Base-by-base conservation (phyloP, 176 grass and related monocot genomes). In the Oryza longistaminata region DNA sequence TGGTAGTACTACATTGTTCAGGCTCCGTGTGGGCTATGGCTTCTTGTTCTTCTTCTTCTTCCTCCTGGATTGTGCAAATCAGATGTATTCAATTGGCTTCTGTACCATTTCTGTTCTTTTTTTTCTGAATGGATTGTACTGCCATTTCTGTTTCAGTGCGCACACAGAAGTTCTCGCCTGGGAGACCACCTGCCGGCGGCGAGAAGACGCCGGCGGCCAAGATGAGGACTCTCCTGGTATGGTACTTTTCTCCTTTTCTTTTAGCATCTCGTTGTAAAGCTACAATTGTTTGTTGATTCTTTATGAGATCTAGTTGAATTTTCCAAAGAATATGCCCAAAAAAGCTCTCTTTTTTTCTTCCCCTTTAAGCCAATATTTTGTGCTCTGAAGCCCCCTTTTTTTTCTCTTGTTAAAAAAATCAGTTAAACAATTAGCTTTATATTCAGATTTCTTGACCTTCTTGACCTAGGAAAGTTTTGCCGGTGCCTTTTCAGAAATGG, bases 171-270 rank as follows among this genome's bases (percentile, higher is more conserved):
- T 75, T 64, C n/a, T 80, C 50, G 17, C 75, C 70, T 26, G 83
- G 83, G 25, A 42, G 68, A 27, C 68, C 37, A 12, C 62, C 48
- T 12, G 80, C 4, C 81, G 42, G 22, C 27, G 80, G 75, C 11
- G 85, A 80, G 0, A 75, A 79, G 81, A 64, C 40, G 75, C 29
- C 62, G 64, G 70, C 17, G 40, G 40, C 39, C 80, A 84, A 71
- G 80, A 83, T 12, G 84, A 87, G 22, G 0, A 81, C 75, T 68
- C 85, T 87, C 21, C 40, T 87, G 81, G 89, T 91, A 84, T 5
- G 8, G 1, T 14, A 21, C 49, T 58, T 58, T 21, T 77, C 33
- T 19, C 29, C 48, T 31, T 8, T 14, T 67, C 29, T 31, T 12
- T n/a, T 39, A 69, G 21, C 16, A 15, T 85, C 48, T 42, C 3